Percentiles rank a stretch among this genome's conserved stretches.
phyloP scores from a whole-genome alignment of 2,329 filamentous ascomycete species.

The Fusarium sp. region DNA sequence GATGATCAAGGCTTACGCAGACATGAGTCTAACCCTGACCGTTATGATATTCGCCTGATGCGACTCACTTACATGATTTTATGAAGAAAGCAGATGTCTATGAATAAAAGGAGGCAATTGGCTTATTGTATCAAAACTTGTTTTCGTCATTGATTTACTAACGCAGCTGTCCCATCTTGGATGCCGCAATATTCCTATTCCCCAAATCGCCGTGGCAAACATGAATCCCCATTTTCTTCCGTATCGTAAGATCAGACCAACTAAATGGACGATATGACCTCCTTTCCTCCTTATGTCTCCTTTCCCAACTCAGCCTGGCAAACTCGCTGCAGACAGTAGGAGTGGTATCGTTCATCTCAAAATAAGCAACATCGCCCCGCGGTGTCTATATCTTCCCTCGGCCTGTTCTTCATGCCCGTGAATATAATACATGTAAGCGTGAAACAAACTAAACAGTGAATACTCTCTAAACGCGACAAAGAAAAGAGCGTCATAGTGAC shows the following conservation, averaged over 20 bases:
- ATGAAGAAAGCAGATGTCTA: too few species aligned
- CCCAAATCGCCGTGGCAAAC: conserved; percentile 16
- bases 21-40: neutral
- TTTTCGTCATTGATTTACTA: conserved; percentile 23
- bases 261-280: conserved; percentile 16
- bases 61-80: neutral
- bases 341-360: conserved; percentile 37
- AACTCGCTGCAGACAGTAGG: conserved; percentile 24
- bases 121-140: neutral
- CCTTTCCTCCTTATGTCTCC: conserved; percentile 7
- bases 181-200: conserved; percentile 17
- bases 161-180: conserved; percentile 15
- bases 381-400: conserved; percentile 32
- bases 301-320: conserved; percentile 12
- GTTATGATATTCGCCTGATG: neutral
- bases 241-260: conserved; percentile 25
- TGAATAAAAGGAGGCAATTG: neutral
- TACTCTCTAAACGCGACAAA: conserved; percentile 41
- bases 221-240: conserved; percentile 11
- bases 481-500: conserved; percentile 20
- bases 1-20: too few species aligned
- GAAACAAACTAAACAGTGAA: conserved; percentile 18
- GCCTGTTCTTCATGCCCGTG: conserved; percentile 8
- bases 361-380: conserved; percentile 24
- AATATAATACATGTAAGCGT: conserved; percentile 45